A percentile compares a stretch with the other conserved stretches of the same genome.
Conservation (phyloP, 306 rosid species). For the Trifolium subterraneum region DNA sequence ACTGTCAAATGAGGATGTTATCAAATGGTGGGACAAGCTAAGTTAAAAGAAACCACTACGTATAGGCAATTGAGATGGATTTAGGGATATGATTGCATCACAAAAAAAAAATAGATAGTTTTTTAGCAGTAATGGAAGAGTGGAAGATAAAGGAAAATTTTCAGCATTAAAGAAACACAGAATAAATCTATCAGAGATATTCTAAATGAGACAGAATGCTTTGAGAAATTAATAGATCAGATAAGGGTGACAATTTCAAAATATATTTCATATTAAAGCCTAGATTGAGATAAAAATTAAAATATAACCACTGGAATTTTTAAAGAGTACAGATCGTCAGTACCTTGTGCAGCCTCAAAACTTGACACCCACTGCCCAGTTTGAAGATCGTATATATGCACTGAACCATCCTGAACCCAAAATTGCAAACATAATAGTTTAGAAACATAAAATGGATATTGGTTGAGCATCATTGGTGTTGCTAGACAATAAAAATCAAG, state of each 20-base stretch:
- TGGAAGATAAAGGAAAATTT: constrained; percentile 23
- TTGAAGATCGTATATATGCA: constrained; percentile 90
- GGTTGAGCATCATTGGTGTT: constrained; percentile 23
- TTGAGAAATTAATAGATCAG: constrained; percentile 27
- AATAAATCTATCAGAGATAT: constrained; percentile 13
- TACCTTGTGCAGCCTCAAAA: constrained; percentile 91
- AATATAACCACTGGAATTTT: constrained; percentile 29
- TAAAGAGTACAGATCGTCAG: constrained; percentile 38
- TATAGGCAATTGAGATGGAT: constrained; percentile 23
- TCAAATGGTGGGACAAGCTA: constrained; percentile 21
- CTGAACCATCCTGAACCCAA: constrained; percentile 75
- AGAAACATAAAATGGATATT: constrained; percentile 6
- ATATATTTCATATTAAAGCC: constrained; percentile 23
- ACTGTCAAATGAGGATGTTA: constrained; percentile 10
- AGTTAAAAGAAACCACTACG: constrained; percentile 28
- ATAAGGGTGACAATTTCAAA: constrained; percentile 15
- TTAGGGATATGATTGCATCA: constrained; percentile 24
- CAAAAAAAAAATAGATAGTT: constrained; percentile 1
- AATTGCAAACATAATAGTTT: constrained; percentile 15
- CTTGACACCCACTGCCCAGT: constrained; percentile 93
- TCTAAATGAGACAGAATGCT: constrained; percentile 1
- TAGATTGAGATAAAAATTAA: constrained; percentile 33
- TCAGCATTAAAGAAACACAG: constrained; percentile 18
- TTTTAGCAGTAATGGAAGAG: constrained; percentile 2
- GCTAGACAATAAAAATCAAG: constrained; percentile 37